Percentiles rank a stretch among this genome's conserved stretches.
Evolutionary conservation across 805 yeast species (phyloP).

Genomic region (Candida caryicola): DNA sequence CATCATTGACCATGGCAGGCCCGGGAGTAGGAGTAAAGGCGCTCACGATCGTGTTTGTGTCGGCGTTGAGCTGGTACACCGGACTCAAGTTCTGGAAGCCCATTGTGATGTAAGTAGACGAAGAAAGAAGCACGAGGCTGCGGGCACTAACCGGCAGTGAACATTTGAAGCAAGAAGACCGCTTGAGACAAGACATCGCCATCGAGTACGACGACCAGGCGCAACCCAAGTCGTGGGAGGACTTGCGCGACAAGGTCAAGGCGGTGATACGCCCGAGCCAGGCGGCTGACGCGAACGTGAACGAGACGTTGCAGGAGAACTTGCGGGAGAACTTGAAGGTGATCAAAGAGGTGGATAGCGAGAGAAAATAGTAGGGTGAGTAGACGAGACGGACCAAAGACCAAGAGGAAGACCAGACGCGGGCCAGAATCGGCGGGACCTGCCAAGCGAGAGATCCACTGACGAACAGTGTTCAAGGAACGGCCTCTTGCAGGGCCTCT

Average conservation of each 20-base stretch:
- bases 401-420: too few relatives aligned
- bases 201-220: constrained; percentile 44
- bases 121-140: neutral
- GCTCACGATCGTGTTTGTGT: constrained; percentile 20
- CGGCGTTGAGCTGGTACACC: constrained; percentile 39
- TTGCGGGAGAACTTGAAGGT: constrained; percentile 8
- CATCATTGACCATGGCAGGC: constrained; percentile 5
- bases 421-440: too few relatives aligned
- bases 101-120: constrained; percentile 53
- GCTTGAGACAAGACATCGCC: constrained; percentile 56
- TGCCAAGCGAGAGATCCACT: too few relatives aligned
- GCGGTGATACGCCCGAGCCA: constrained; percentile 28
- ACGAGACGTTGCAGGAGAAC: constrained; percentile 3
- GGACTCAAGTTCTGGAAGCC: constrained; percentile 75
- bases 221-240: constrained; percentile 39
- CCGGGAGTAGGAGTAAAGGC: constrained; percentile 25
- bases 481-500: too few relatives aligned
- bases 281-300: neutral
- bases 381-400: too few relatives aligned
- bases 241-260: constrained; percentile 31
- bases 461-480: too few relatives aligned
- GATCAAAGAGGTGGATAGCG: constrained; percentile 8
- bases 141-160: constrained; percentile 40
- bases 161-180: constrained; percentile 62
- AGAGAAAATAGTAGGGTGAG: too few relatives aligned